phyloP scores from a whole-genome alignment of 106 monocot species.

The Amphibolis antarctica region DNA sequence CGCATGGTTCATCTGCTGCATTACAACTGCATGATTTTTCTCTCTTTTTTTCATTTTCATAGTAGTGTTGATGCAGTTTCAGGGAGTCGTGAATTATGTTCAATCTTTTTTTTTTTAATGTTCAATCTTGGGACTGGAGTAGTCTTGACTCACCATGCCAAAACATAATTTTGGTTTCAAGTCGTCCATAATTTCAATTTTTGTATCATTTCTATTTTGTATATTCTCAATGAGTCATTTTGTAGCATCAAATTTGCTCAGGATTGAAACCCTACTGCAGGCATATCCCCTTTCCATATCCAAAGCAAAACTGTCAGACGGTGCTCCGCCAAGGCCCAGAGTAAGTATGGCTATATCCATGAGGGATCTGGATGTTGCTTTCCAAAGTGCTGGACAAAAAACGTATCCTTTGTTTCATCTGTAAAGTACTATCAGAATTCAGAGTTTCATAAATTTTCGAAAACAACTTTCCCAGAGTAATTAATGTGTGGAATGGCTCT shows the following conservation, averaged over 20 bases:
- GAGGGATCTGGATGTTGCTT: slow-evolving; percentile 53
- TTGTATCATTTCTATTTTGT: neutral
- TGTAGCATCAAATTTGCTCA: neutral
- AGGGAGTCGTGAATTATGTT: no score
- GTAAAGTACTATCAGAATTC: neutral
- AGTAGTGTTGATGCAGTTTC: no score
- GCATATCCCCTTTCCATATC: slow-evolving; percentile 1
- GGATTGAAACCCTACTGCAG: neutral
- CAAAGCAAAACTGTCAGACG: neutral
- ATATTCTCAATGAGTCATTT: no score
- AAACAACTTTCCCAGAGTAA: neutral
- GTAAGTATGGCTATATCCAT: slow-evolving; percentile 67
- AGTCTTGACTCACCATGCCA: neutral
- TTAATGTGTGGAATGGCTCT: no score
- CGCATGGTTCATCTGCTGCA: no score
- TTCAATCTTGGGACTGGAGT: no score
- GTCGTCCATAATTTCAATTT: neutral
- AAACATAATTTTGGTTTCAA: neutral
- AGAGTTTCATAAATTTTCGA: neutral
- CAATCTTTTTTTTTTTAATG: no score
- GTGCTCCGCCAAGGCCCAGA: slow-evolving; percentile 7
- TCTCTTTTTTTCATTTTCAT: no score
- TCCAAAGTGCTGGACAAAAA: slow-evolving; percentile 70
- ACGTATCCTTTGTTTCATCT: slow-evolving; percentile 47
- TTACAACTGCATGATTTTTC: no score